Base-by-base conservation (phyloP, 2,329 filamentous ascomycete genomes). In the Cladosporium velox region DNA sequence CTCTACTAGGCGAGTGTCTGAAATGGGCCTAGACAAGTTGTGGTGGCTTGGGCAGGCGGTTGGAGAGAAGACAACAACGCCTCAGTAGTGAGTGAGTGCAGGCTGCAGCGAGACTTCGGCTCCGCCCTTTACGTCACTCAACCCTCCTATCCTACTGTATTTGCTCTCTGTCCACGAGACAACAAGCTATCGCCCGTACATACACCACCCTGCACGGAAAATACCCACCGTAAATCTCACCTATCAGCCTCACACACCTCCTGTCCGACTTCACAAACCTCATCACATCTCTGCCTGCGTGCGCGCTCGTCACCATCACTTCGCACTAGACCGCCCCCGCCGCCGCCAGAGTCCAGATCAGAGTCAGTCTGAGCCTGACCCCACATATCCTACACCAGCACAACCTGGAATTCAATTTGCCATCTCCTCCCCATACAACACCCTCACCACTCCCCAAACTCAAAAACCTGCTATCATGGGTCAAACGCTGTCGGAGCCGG, bases 401-500 rank as follows among this genome's bases (percentile, higher is more conserved):
- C 35, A 26, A 59, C 57, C 38, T 44, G 38, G 38, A 59, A n/a
- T 59, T 59, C 57, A 59, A 59, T 59, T 59, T 59, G 34, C 57
- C 44, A 35, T 52, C 47, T 41, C 18, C 6, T 32, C 59, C 28
- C 47, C 28, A 52, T 52, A 62, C 44, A 55, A 4, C 52, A 55
- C 52, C 52, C 51, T 34, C 51, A 57, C 61, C 18, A 24, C 26
- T 26, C 51, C 24, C 61, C 24, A 32, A 30, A 64, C 49, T 57
- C 61, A 51, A 51, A 51, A 51, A n/a, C 47, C 15, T 47, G 61
- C 61, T 49, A 65, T 59, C 64, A 99, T 99, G 95, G 95, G 95
- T 87, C 95, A 99, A 86, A 99, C 95, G 81, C 90, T 99, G 78
- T 98, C 94, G 77, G 95, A 99, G 86, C 95, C 95, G 77, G 93